Evolutionary conservation across 768 basidiomycete genomes (phyloP), one percentile per base, ranked within the genome.

Genomic region (Pluteus cervinus): DNA sequence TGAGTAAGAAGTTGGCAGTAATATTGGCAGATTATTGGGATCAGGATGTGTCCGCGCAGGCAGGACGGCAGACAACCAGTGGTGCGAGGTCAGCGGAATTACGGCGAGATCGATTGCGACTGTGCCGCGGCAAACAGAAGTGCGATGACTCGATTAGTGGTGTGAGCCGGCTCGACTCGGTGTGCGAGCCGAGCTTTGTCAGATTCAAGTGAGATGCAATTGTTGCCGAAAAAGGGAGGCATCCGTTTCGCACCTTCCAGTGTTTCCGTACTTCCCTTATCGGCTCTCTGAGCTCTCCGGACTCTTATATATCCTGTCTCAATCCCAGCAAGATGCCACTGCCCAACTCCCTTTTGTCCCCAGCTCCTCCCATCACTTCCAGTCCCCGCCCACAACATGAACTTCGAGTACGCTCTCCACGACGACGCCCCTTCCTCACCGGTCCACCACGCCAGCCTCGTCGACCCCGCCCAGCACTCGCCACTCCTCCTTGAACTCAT

Each of bases 401-500:
- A n/a, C n/a, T n/a, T n/a, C n/a, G n/a, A n/a, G n/a, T n/a, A n/a
- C n/a, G n/a, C n/a, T n/a, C n/a, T n/a, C n/a, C n/a, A n/a, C n/a
- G 52, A 57, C 0, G 52, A 57, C 33, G 36, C 55, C 32, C 46
- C 48, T 11, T 54, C 58, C 8, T 62, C 63, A 11, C 51, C 62
- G 11, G 40, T 69, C 42, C 67, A 73, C 52, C 66, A 58, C 17
- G 64, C 65, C 17, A 64, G 61, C 43, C 77, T 86, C 54, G 75
- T 85, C 33, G 75, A 83, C 59, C 66, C 81, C 12, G 55, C 76
- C 0, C 52, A 62, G 0, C 85, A 86, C 55, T 75, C 77, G 1
- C 75, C 76, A 10, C 79, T 73, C 10, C 70, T 86, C 33, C 66
- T 86, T 37, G 69, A 84, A 55, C 75, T 88, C 46, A 61, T 86